A percentile compares a stretch with the other conserved stretches of the same genome.
phyloP scores from a whole-genome alignment of 768 basidiomycete species.

The Trametes elegans region DNA sequence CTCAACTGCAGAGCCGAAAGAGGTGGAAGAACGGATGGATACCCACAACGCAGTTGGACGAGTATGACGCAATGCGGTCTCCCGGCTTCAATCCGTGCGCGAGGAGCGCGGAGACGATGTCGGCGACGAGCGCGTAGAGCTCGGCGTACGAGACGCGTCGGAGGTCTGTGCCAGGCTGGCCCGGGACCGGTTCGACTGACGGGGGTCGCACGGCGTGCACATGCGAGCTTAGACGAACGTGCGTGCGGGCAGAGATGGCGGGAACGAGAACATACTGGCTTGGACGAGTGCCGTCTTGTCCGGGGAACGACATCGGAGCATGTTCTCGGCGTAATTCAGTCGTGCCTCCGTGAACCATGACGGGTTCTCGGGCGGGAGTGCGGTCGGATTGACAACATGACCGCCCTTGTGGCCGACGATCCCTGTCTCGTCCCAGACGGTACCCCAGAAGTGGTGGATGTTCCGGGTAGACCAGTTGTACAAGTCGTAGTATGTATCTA shows the following conservation, averaged over 20 bases:
- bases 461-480: constrained; percentile 63
- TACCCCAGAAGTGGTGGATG: constrained; percentile 65
- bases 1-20: not conserved
- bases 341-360: constrained; percentile 66
- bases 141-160: constrained; percentile 53
- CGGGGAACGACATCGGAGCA: constrained; percentile 57
- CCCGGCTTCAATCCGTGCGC: constrained; percentile 54
- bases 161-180: constrained; percentile 41
- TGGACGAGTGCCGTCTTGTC: constrained; percentile 66
- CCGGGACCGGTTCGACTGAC: constrained; percentile 61
- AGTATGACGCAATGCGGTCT: constrained; percentile 75
- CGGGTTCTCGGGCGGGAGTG: constrained; percentile 60
- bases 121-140: constrained; percentile 55
- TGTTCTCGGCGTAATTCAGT: constrained; percentile 83
- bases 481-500: constrained; percentile 60
- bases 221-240: constrained; percentile 20
- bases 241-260: constrained; percentile 10
- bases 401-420: constrained; percentile 62
- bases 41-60: constrained; percentile 75
- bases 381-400: constrained; percentile 54
- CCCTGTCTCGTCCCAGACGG: constrained; percentile 68
- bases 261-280: constrained; percentile 50
- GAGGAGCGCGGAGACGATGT: constrained; percentile 56
- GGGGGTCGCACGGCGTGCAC: not conserved
- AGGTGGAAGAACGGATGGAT: not conserved